These are phyloP conservation scores for Pseudonectria buxi DNA, from an alignment of 2,329 filamentous ascomycete genomes.

Conservation along the genomic window DNA sequence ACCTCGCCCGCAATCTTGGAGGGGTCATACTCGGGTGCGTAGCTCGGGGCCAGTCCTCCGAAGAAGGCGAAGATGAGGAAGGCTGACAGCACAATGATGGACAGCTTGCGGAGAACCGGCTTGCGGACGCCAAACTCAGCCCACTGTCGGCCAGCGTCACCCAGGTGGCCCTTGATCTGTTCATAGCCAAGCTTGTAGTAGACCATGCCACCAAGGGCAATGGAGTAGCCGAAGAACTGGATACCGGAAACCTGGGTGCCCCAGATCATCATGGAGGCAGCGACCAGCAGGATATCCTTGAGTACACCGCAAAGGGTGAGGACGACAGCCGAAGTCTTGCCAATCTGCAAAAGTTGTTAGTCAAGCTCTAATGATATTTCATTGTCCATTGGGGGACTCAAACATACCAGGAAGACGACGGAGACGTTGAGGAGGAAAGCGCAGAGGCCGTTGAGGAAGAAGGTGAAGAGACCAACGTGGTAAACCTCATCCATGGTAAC, in stretches of 20 bases:
- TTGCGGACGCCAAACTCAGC: constrained; percentile 75
- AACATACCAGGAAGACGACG: constrained; percentile 80
- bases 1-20: constrained; percentile 42
- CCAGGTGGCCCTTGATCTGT: constrained; percentile 72
- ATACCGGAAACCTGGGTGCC: constrained; percentile 65
- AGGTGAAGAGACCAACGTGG: constrained; percentile 64
- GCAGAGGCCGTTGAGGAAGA: constrained; percentile 69
- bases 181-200: constrained; percentile 85
- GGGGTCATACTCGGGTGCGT: constrained; percentile 49
- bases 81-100: constrained; percentile 59
- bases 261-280: constrained; percentile 76
- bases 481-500: constrained; percentile 65
- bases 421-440: constrained; percentile 80
- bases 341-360: constrained; percentile 55
- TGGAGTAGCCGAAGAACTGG: constrained; percentile 78
- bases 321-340: constrained; percentile 79
- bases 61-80: constrained; percentile 65
- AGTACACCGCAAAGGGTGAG: constrained; percentile 82
- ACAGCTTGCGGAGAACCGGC: constrained; percentile 70
- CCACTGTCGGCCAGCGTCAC: constrained; percentile 70
- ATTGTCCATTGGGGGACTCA: too few relatives aligned
- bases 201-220: constrained; percentile 67
- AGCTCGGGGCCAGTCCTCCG: constrained; percentile 56
- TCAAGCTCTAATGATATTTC: too few relatives aligned
- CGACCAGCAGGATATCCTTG: constrained; percentile 79